Conservation (phyloP, 345 rosid species). For the Odontarrhena argentea region DNA sequence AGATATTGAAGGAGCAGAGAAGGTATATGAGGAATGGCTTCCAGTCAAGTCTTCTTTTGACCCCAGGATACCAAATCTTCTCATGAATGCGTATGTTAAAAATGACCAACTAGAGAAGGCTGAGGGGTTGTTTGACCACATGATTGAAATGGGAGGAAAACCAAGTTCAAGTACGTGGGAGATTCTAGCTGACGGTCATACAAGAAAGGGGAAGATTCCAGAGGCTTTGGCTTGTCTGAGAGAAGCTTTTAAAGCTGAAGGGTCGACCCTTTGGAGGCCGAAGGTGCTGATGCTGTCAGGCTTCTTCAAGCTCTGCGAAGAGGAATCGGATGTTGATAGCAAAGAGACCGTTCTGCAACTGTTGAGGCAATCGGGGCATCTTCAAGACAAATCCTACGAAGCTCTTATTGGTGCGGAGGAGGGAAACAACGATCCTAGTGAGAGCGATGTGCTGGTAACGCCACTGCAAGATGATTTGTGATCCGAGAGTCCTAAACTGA, state of each 20-base stretch:
- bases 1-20: slow-evolving; percentile 82
- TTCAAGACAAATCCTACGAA: slow-evolving; percentile 54
- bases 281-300: slow-evolving; percentile 52
- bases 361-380: slow-evolving; percentile 60
- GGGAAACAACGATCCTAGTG: slow-evolving; percentile 33
- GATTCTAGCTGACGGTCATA: slow-evolving; percentile 76
- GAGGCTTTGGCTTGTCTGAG: slow-evolving; percentile 66
- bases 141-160: slow-evolving; percentile 74
- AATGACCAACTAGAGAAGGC: slow-evolving; percentile 66
- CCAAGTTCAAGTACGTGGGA: slow-evolving; percentile 87
- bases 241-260: slow-evolving; percentile 61
- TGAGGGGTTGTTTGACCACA: slow-evolving; percentile 57
- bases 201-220: slow-evolving; percentile 48
- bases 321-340: slow-evolving; percentile 52
- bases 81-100: slow-evolving; percentile 63
- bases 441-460: slow-evolving; percentile 47
- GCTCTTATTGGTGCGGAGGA: slow-evolving; percentile 44
- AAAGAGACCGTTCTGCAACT: slow-evolving; percentile 58
- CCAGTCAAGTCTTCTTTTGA: slow-evolving; percentile 65
- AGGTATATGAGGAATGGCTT: slow-evolving; percentile 77
- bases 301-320: slow-evolving; percentile 68
- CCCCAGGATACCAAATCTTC: slow-evolving; percentile 81
- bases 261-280: slow-evolving; percentile 73
- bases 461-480: slow-evolving; percentile 52
- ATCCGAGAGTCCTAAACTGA: slow-evolving; percentile 14